Percentiles rank a stretch among this genome's conserved stretches.
Evolutionary conservation across 495 filamentous ascomycete genomes (phyloP).

Genomic region (Aspergillus biplanus): DNA sequence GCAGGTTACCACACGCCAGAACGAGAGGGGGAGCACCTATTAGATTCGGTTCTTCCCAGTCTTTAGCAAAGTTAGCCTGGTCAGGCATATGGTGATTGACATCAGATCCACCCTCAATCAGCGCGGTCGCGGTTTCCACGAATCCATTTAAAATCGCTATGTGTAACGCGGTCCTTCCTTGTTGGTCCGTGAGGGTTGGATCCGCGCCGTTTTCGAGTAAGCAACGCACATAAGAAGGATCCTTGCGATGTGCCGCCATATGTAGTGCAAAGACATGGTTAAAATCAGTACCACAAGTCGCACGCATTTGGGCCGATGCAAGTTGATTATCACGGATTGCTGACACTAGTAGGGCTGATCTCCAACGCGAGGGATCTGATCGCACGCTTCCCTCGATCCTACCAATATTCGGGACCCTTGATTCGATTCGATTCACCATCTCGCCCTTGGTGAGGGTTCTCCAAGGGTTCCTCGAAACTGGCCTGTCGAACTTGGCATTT

Average conservation of each 20-base stretch:
- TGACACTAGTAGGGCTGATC: constrained; percentile 6
- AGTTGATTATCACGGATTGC: constrained; percentile 17
- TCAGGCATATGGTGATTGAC: constrained; percentile 13
- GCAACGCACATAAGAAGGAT: constrained; percentile 10
- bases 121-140: constrained; percentile 1
- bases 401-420: not conserved
- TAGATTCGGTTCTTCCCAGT: not conserved
- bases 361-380: constrained; percentile 8
- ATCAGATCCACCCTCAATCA: constrained; percentile 18
- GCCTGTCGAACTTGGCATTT: not conserved
- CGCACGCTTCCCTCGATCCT: not conserved
- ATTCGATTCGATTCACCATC: constrained; percentile 6
- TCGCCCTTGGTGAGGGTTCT: constrained; percentile 18
- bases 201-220: constrained; percentile 25
- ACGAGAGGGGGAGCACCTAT: constrained; percentile 8
- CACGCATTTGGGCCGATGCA: constrained; percentile 13
- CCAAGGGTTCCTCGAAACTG: constrained; percentile 11
- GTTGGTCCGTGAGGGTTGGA: not conserved
- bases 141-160: constrained; percentile 16
- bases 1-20: constrained; percentile 1
- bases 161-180: constrained; percentile 12
- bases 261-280: constrained; percentile 14
- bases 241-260: constrained; percentile 5
- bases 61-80: not conserved
- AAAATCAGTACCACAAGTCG: constrained; percentile 22